A percentile compares a stretch with the other conserved stretches of the same genome.
These are phyloP conservation scores for Chlorella variabilis DNA, from an alignment of 163 green algal genomes.

Conservation along the genomic window DNA sequence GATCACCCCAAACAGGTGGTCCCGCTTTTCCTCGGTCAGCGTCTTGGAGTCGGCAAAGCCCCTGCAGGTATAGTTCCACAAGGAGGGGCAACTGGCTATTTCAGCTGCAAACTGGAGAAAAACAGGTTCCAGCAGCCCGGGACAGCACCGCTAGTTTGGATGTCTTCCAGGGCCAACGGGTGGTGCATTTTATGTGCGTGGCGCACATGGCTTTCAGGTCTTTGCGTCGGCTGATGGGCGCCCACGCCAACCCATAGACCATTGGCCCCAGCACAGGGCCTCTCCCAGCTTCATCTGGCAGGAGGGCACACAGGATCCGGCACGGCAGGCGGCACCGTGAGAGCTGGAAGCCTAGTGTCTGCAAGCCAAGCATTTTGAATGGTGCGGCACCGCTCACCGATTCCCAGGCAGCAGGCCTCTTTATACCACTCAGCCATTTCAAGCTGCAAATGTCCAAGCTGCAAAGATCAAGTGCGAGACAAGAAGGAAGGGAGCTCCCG, in stretches of 20 bases:
- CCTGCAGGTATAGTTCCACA: too few relatives aligned
- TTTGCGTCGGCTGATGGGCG: slow-evolving; percentile 7
- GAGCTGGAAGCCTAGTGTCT: too few relatives aligned
- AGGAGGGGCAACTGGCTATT: too few relatives aligned
- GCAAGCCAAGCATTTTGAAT: too few relatives aligned
- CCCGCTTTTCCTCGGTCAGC: slow-evolving; percentile 74
- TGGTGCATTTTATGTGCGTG: too few relatives aligned
- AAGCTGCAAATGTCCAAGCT: not conserved
- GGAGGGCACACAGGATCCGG: not conserved
- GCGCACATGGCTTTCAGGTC: slow-evolving; percentile 26
- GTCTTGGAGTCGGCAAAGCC: slow-evolving; percentile 88
- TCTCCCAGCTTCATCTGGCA: slow-evolving; percentile 89
- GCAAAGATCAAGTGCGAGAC: too few relatives aligned
- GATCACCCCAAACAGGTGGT: slow-evolving; percentile 69
- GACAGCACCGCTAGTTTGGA: too few relatives aligned
- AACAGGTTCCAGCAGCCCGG: too few relatives aligned
- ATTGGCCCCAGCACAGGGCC: slow-evolving; percentile 92
- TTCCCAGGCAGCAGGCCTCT: slow-evolving; percentile 62
- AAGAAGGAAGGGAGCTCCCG: not conserved
- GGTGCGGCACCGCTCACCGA: slow-evolving; percentile 44
- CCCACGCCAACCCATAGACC: slow-evolving; percentile 38
- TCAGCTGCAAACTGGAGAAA: too few relatives aligned
- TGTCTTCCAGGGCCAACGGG: too few relatives aligned
- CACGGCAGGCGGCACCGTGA: not conserved
- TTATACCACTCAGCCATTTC: slow-evolving; percentile 45